Percentiles rank a stretch among this genome's conserved stretches.
Evolutionary conservation across 176 grass and related monocot genomes (phyloP).

Genomic region (Poa pratensis): DNA sequence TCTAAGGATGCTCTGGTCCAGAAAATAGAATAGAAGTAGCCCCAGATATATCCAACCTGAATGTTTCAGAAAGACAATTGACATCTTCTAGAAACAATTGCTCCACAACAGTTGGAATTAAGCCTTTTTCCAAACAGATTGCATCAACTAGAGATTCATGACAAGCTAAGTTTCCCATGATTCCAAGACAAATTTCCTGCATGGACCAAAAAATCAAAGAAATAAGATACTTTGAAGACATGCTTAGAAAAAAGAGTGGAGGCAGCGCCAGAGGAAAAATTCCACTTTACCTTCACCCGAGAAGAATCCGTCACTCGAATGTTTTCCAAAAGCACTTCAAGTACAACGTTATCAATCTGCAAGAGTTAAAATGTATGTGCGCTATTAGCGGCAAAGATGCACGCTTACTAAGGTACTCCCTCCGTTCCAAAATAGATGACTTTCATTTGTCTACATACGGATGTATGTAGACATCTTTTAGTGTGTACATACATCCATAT

Average conservation of each 20-base stretch:
- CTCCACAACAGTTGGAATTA: constrained; percentile 67
- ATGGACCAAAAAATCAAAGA: constrained; percentile 38
- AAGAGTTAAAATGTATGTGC: constrained; percentile 41
- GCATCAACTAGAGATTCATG: constrained; percentile 67
- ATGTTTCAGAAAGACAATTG: constrained; percentile 78
- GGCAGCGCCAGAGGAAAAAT: constrained; percentile 9
- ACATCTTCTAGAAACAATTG: constrained; percentile 85
- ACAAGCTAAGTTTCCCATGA: constrained; percentile 89
- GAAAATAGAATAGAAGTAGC: constrained; percentile 22
- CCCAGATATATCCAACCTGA: constrained; percentile 60
- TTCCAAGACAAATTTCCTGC: constrained; percentile 97
- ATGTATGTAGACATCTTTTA: no score
- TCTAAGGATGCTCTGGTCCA: constrained; percentile 16
- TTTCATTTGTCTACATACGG: no score
- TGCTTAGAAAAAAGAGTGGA: constrained; percentile 11
- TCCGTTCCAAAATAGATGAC: no score
- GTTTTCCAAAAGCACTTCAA: constrained; percentile 90
- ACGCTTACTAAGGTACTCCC: constrained; percentile 6
- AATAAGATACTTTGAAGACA: constrained; percentile 17
- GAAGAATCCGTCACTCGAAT: constrained; percentile 62
- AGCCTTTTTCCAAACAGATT: constrained; percentile 68
- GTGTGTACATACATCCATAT: no score
- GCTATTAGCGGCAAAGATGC: constrained; percentile 38
- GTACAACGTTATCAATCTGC: constrained; percentile 82
- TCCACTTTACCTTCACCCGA: constrained; percentile 64